Base-by-base conservation (phyloP, 768 basidiomycete genomes). In the Boletus tylopilopsis region DNA sequence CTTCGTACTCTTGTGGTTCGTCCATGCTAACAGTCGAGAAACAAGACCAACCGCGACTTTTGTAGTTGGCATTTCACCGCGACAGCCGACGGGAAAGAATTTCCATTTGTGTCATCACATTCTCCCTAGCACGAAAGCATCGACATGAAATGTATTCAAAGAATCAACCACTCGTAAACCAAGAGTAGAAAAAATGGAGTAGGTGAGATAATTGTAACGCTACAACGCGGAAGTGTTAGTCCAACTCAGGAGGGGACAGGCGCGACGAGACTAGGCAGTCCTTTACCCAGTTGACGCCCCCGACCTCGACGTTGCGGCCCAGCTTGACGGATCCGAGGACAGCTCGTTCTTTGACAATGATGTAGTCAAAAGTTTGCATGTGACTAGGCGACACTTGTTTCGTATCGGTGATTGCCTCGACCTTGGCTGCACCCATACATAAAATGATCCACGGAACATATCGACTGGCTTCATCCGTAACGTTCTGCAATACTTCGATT, bases 211-310 rank as follows among this genome's bases (percentile, higher is more conserved):
- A 15, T 44, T 49, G 45, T 43, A 43, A 34, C 3, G 29, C 34
- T 34, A 9, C 4, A 25, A n/a, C 8, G 12, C 11, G n/a, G 36
- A 18, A 16, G 39, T 6, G 9, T 49, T 30, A 58, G 33, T 58
- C 51, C 37, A 43, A 38, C 38, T 53, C 51, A 4, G 70, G 63
- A 36, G 71, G 68, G 4, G 78, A 61, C 23, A 79, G 60, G 27
- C 82, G 72, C 13, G 84, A 82, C 15, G 84, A 76, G 51, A 88
- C 76, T 25, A 92, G 69, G 59, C 86, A 85, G 40, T 87, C 79
- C 65, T 92, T 93, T 34, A 92, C 78, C 87, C 87, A 92, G 16
- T 67, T 60, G 68, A 87, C 80, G 50, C 75, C 68, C 15, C 84
- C 82, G 34, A 68, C 69, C 16, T 69, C 72, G 21, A 60, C 72